A percentile compares a stretch with the other conserved stretches of the same genome.
Evolutionary conservation across 208 protist species (phyloP).

Genomic region (Acanthamoeba culbertsoni): DNA sequence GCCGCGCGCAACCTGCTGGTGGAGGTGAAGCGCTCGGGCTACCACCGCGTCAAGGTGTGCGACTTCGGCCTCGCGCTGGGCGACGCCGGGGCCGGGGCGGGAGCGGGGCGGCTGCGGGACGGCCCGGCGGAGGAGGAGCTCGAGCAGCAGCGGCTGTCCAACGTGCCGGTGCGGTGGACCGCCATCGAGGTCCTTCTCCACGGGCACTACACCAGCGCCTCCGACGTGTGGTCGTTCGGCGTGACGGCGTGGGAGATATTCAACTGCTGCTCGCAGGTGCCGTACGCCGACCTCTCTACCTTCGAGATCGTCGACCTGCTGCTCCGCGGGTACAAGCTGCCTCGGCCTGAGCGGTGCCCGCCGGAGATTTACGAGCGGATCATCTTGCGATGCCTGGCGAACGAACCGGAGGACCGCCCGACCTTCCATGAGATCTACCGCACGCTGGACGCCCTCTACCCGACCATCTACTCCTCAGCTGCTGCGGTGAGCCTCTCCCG

Average conservation of each 20-base stretch:
- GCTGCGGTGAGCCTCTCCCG: neutral
- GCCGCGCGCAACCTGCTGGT: slow-evolving; percentile 52
- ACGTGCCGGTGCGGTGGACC: neutral
- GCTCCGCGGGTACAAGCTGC: neutral
- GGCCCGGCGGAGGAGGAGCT: neutral
- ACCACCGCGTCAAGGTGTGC: slow-evolving; percentile 23
- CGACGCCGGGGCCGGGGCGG: neutral
- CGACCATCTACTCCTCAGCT: neutral
- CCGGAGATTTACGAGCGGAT: neutral
- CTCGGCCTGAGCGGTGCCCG: neutral
- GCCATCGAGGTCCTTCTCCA: neutral
- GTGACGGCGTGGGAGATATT: slow-evolving; percentile 60
- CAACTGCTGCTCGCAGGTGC: neutral
- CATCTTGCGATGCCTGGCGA: neutral
- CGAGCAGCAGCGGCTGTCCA: neutral
- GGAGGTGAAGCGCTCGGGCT: neutral
- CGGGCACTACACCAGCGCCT: neutral
- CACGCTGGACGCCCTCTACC: neutral
- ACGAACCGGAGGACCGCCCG: slow-evolving; percentile 25
- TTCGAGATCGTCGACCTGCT: neutral
- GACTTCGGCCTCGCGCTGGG: slow-evolving; percentile 21
- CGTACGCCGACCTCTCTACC: neutral
- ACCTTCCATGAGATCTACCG: slow-evolving; percentile 50
- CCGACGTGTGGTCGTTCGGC: slow-evolving; percentile 48
- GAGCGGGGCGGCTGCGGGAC: neutral